Evolutionary conservation across 225 moss, liverwort and hornwort species (phyloP).

Genomic region (Asterella californica): DNA sequence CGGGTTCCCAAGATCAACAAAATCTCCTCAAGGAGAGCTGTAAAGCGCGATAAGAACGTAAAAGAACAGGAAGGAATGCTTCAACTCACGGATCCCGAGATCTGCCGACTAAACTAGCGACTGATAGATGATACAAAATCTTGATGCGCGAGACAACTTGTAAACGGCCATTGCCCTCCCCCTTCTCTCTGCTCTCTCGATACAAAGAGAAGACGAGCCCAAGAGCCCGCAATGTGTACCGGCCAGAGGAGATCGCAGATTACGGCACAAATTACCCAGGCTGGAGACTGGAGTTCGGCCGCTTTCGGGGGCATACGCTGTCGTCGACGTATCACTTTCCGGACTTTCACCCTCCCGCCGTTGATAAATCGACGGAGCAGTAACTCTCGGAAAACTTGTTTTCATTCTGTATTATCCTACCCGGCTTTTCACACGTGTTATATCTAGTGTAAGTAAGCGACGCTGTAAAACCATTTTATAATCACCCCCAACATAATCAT

Average conservation of each 20-base stretch:
- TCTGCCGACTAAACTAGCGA: not conserved
- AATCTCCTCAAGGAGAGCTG: not conserved
- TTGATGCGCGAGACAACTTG: not conserved
- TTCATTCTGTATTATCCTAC: not conserved
- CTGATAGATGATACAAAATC: not conserved
- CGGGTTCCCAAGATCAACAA: not conserved
- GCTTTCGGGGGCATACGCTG: not conserved
- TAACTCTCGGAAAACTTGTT: not conserved
- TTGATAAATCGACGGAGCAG: not conserved
- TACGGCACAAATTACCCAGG: not conserved
- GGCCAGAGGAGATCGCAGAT: not conserved
- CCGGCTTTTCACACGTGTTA: no score
- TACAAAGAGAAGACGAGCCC: not conserved
- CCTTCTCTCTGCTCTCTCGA: not conserved
- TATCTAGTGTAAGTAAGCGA: no score
- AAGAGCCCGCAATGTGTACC: not conserved
- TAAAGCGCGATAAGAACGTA: not conserved
- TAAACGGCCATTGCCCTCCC: constrained; percentile 1
- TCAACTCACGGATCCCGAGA: not conserved
- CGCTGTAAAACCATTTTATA: no score
- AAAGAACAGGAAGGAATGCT: not conserved
- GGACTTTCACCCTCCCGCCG: not conserved
- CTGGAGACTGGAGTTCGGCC: not conserved
- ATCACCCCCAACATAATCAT: no score
- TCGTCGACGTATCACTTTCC: not conserved